These are phyloP conservation scores for Phoma sp. DNA, from an alignment of 2,329 filamentous ascomycete species.

Conservation along the genomic window DNA sequence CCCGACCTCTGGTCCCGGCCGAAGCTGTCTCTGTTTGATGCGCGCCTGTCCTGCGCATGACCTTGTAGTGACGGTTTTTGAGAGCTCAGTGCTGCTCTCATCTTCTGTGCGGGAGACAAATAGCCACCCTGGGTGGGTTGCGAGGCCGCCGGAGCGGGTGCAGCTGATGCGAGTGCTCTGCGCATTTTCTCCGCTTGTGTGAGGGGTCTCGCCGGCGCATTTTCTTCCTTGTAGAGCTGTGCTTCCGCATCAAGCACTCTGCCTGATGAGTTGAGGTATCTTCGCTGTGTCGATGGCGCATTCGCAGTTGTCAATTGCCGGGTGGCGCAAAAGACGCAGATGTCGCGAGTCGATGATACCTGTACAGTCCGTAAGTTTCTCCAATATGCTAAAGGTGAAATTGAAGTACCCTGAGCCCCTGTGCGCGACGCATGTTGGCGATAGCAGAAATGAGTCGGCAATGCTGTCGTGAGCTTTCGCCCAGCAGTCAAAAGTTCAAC, in stretches of 20 bases:
- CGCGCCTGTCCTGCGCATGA: conserved; percentile 21
- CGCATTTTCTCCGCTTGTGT: conserved; percentile 40
- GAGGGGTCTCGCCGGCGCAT: conserved; percentile 24
- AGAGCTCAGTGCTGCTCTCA: conserved; percentile 17
- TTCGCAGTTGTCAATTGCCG: conserved; percentile 36
- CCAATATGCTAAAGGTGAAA: background rate
- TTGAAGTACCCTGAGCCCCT: conserved; percentile 34
- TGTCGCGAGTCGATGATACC: conserved; percentile 44
- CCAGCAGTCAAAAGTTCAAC: too few relatives aligned
- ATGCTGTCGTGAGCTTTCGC: background rate
- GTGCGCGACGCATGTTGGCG: conserved; percentile 38
- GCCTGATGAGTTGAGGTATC: conserved; percentile 42
- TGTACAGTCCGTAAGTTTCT: conserved; percentile 12
- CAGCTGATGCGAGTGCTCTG: conserved; percentile 27
- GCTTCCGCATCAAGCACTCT: conserved; percentile 40
- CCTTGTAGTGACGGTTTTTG: conserved; percentile 15
- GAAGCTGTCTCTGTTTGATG: conserved; percentile 22
- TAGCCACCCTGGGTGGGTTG: conserved; percentile 20
- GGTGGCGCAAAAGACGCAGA: conserved; percentile 49
- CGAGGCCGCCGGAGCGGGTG: background rate
- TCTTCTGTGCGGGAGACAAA: conserved; percentile 26
- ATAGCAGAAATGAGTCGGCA: background rate
- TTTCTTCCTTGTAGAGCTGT: conserved; percentile 33
- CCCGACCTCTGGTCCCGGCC: conserved; percentile 27
- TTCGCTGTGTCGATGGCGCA: conserved; percentile 32